Evolutionary conservation across 352 stramenopile genomes (phyloP), one percentile per base, ranked within the genome.

Genomic region (Peronospora tabacina): DNA sequence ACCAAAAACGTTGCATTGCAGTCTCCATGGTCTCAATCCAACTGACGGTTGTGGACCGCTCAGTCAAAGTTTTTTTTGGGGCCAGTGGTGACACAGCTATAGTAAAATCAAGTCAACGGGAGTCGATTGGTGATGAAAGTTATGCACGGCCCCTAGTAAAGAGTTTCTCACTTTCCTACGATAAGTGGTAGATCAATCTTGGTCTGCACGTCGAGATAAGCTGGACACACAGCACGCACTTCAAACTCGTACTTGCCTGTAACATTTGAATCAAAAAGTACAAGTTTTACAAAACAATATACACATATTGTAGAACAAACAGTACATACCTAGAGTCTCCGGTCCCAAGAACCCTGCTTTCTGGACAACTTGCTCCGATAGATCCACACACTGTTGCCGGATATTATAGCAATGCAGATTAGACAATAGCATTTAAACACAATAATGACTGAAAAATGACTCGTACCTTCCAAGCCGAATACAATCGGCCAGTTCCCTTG

Each of bases 181-280:
- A 63, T 38, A 24, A 90, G 20, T 0, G 66, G 44, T 5, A 85
- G 40, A 15, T 32, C 48, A 1, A 56, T 26, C 33, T 62, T 75
- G 13, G 74, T 56, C 16, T 85, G 66, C 7, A 72, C 70, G 46
- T 75, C 76, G 8, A 92, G 49, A 60, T 90, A 90, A 38, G 65
- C 55, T 0, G 67, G 63, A 16, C 72, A 85, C 41, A 87, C 45
- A 2, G 78, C 81, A n/a, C 78, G 72, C n/a, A 90, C 50, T 34
- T 92, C 81, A 16, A 92, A 52, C 26, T 87, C 68, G 61, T 87
- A 87, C 28, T 81, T 78, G 58, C 76, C 81, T 72, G 53, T 16
- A 20, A 11, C 7, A 17, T 7, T 12, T 42, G 5, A 13, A 56
- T 19, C 10, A 33, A 44, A 55, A 15, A 4, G 11, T 40, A 26